phyloP scores from a whole-genome alignment of 2,329 filamentous ascomycete species.

The Talaromyces sp. region DNA sequence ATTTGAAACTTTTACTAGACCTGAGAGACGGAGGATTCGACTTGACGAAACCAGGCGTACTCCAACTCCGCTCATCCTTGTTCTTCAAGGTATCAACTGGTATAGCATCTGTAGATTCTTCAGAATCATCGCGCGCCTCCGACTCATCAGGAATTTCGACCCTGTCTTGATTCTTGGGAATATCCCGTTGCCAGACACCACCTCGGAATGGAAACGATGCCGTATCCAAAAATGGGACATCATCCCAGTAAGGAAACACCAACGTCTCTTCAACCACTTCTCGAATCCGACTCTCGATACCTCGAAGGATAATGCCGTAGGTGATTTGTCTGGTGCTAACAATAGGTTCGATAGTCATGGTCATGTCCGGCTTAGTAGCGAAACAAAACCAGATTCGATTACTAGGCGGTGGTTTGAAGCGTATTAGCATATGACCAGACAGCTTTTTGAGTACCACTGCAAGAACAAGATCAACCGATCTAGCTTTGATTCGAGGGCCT shows the following conservation, averaged over 20 bases:
- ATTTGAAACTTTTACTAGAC: slow-evolving; percentile 29
- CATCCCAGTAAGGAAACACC: slow-evolving; percentile 93
- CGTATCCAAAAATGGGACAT: slow-evolving; percentile 85
- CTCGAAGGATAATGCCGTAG: slow-evolving; percentile 83
- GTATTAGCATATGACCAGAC: slow-evolving; percentile 78
- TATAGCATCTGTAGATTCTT: slow-evolving; percentile 23
- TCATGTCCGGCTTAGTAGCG: slow-evolving; percentile 88
- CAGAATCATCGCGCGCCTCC: slow-evolving; percentile 23
- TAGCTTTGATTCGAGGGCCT: slow-evolving; percentile 79
- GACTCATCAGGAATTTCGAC: slow-evolving; percentile 39
- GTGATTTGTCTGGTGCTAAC: slow-evolving; percentile 95
- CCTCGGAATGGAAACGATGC: slow-evolving; percentile 74
- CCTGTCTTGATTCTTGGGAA: slow-evolving; percentile 41
- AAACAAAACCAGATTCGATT: slow-evolving; percentile 97
- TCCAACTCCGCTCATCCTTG: slow-evolving; percentile 36
- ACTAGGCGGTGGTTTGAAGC: slow-evolving; percentile 90
- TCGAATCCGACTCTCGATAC: slow-evolving; percentile 92
- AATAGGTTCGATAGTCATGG: slow-evolving; percentile 91
- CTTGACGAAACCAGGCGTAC: slow-evolving; percentile 32
- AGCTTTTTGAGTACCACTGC: slow-evolving; percentile 81
- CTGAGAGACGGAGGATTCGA: slow-evolving; percentile 24
- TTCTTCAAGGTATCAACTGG: slow-evolving; percentile 28
- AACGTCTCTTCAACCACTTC: slow-evolving; percentile 90
- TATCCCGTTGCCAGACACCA: slow-evolving; percentile 67
- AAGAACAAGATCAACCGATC: slow-evolving; percentile 84